Evolutionary conservation across 2,329 filamentous ascomycete genomes (phyloP), one percentile per base, ranked within the genome.

Genomic region (Botrytis paeoniae): DNA sequence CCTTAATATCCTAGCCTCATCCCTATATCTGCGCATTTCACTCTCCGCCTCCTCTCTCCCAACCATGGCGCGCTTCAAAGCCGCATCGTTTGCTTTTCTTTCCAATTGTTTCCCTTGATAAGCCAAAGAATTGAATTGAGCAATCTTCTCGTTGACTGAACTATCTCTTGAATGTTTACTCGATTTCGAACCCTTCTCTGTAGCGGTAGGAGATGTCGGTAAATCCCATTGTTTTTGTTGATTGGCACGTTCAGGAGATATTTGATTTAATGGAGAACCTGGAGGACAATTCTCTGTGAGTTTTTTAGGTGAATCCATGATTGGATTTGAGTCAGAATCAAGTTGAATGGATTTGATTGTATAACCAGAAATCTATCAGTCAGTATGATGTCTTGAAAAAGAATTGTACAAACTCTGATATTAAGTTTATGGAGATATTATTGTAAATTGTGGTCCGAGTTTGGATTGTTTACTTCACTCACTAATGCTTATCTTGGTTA

Each of bases 21-120:
- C 90, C 74, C 86, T 86, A 78, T 89, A 86, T 60, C 86, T 86
- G 75, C 87, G 86, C 83, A 90, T 86, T 78, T 93, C 91, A n/a
- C 83, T 84, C 82, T 93, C 92, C 20, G 91, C 90, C 82, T 92
- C 90, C 79, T 94, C 92, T 61, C 91, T 86, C 22, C 89, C 91
- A 65, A 92, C 80, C 85, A 91, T 88, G 75, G 89, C 89, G 65
- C 89, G 87, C 80, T 89, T 90, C 25, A 92, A 83, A 43, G 89
- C 89, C 45, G 89, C 89, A 77, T 91, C 89, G 77, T 88, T 89
- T 65, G 85, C 89, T 81, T 88, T 91, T 78, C 89, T 86, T 80
- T 91, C 89, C 70, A 90, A 83, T 65, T 89, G 86, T 78, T 89
- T 89, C 3, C 79, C 77, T 74, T 81, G 80, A 48, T 87, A 86